These are phyloP conservation scores for Calendula officinalis DNA, from an alignment of 129 eudicot species.

Conservation along the genomic window DNA sequence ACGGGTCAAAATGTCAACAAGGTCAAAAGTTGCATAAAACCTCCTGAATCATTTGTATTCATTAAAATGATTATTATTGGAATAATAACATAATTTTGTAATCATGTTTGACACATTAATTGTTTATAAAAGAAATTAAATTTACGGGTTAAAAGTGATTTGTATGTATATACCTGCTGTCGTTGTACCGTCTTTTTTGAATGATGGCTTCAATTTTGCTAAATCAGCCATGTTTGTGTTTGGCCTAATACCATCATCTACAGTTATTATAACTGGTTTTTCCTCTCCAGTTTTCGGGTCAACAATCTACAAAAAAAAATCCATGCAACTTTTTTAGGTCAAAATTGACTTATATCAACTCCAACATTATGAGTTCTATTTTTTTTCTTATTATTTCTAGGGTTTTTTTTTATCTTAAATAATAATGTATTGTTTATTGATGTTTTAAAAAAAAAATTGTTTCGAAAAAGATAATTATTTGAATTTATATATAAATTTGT, in stretches of 20 bases:
- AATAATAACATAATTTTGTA: background rate
- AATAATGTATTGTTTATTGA: no score
- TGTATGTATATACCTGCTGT: conserved; percentile 68
- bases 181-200: conserved; percentile 81
- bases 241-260: conserved; percentile 80
- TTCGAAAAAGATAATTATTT: no score
- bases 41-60: background rate
- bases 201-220: conserved; percentile 82
- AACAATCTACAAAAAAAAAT: conserved; percentile 40
- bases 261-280: conserved; percentile 44
- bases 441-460: no score
- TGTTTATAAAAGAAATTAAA: background rate
- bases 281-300: conserved; percentile 68
- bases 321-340: conserved; percentile 14
- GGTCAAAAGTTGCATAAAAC: background rate
- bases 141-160: background rate
- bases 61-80: background rate
- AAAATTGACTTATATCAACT: conserved; percentile 12
- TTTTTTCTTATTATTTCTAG: background rate
- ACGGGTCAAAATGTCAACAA: background rate
- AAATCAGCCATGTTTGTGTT: conserved; percentile 61
- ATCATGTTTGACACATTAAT: background rate
- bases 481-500: no score
- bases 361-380: conserved; percentile 6
- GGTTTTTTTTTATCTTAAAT: no score